Percentiles rank a stretch among this genome's conserved stretches.
phyloP scores from a whole-genome alignment of 164 flowering plant genomes.

The Macadamia tetraphylla region DNA sequence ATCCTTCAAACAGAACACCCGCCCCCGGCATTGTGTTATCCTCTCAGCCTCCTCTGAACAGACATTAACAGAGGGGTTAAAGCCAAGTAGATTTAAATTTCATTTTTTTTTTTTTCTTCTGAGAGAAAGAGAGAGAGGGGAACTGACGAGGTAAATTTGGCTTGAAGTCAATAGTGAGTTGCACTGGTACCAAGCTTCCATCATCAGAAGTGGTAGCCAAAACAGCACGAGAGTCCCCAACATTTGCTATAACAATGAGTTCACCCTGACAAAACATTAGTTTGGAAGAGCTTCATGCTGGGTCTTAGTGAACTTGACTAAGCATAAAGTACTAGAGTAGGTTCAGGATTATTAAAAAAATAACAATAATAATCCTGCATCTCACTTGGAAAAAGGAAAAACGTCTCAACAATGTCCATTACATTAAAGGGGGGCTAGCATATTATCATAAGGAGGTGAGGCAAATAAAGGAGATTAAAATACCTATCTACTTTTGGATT shows the following conservation, averaged over 20 bases:
- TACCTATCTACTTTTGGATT: no score
- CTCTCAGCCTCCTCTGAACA: constrained; percentile 73
- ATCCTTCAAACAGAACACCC: constrained; percentile 62
- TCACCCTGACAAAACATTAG: constrained; percentile 51
- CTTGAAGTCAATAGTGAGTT: constrained; percentile 77
- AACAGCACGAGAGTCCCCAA: constrained; percentile 94
- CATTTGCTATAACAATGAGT: constrained; percentile 55
- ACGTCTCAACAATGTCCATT: not conserved
- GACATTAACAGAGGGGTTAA: constrained; percentile 8
- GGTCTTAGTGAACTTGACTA: constrained; percentile 1
- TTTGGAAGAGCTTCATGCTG: constrained; percentile 5
- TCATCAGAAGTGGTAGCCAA: constrained; percentile 71
- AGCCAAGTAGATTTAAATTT: not conserved
- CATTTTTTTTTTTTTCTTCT: not conserved
- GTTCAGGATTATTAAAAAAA: not conserved
- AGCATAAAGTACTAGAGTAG: not conserved
- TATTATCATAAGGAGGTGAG: not conserved
- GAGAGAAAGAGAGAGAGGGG: constrained; percentile 13
- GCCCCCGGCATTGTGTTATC: constrained; percentile 58
- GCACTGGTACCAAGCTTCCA: constrained; percentile 63
- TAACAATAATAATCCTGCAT: not conserved
- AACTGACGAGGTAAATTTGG: constrained; percentile 80
- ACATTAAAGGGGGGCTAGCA: not conserved
- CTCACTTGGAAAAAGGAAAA: not conserved
- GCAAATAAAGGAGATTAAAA: no score